A percentile compares a stretch with the other conserved stretches of the same genome.
These are phyloP conservation scores for Cutaneotrichosporon cutaneum DNA, from an alignment of 1,284 basidiomycete species.

Conservation along the genomic window DNA sequence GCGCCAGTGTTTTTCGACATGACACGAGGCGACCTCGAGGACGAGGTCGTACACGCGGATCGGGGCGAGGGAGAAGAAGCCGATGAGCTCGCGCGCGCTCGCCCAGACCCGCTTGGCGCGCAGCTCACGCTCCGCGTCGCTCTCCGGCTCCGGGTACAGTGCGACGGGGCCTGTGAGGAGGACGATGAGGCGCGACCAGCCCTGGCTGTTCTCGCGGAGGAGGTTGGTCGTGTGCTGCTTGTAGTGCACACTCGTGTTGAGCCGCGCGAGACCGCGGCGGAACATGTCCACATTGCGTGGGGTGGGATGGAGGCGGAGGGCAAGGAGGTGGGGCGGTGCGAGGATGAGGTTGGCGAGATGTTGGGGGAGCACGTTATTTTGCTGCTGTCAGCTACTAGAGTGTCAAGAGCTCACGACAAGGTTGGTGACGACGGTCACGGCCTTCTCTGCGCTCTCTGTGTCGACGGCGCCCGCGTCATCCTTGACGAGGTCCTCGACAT, in stretches of 20 bases:
- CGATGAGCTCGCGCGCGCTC: constrained; percentile 81
- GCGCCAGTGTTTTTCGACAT: constrained; percentile 78
- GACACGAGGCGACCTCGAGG: constrained; percentile 81
- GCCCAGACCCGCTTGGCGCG: constrained; percentile 78
- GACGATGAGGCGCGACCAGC: constrained; percentile 86
- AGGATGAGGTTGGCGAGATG: constrained; percentile 33
- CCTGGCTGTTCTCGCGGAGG: constrained; percentile 93
- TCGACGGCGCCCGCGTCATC: neutral
- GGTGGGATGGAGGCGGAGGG: constrained; percentile 36
- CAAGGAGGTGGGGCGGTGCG: constrained; percentile 30
- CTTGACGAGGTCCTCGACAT: constrained; percentile 11
- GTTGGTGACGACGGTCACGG: constrained; percentile 10
- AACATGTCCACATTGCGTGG: constrained; percentile 30
- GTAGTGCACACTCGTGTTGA: constrained; percentile 60
- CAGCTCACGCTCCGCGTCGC: constrained; percentile 46
- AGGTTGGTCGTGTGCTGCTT: constrained; percentile 99
- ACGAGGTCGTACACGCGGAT: constrained; percentile 91
- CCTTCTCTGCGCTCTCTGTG: constrained; percentile 7
- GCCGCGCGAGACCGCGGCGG: constrained; percentile 34
- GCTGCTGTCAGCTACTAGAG: constrained; percentile 4
- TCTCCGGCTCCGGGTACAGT: constrained; percentile 21
- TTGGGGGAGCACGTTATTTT: constrained; percentile 22
- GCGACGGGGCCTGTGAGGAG: constrained; percentile 69
- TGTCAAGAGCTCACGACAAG: constrained; percentile 16
- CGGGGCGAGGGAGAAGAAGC: constrained; percentile 94